Percentiles rank a stretch among this genome's conserved stretches.
These are phyloP conservation scores for Populus hybrid DNA, from an alignment of 441 rosid genomes.

Conservation along the genomic window DNA sequence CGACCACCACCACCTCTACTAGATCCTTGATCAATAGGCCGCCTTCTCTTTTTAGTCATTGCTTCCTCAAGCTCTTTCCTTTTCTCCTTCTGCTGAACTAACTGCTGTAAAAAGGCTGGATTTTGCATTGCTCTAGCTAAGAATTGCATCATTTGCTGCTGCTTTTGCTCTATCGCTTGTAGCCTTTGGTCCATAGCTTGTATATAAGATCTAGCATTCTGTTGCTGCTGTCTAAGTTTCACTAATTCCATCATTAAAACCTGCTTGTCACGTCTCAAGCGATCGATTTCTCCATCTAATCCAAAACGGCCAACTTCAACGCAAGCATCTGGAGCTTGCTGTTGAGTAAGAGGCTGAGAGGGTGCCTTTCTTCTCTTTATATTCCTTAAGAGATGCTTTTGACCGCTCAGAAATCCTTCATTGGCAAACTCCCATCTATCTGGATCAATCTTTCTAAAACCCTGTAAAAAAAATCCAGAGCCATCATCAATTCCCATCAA, in stretches of 20 bases:
- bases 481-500: background rate
- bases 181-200: conserved; percentile 70
- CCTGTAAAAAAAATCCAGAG: conserved; percentile 35
- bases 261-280: conserved; percentile 62
- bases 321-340: conserved; percentile 40
- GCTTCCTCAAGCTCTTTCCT: conserved; percentile 59
- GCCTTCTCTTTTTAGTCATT: conserved; percentile 49
- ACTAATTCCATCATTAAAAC: conserved; percentile 58
- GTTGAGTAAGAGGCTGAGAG: conserved; percentile 35
- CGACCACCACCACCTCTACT: background rate
- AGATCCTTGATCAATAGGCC: conserved; percentile 38
- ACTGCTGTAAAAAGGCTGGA: conserved; percentile 57
- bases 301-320: conserved; percentile 53
- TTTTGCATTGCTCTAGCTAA: conserved; percentile 66
- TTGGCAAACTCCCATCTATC: conserved; percentile 88
- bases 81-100: conserved; percentile 51
- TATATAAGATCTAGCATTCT: conserved; percentile 53
- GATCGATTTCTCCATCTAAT: conserved; percentile 41
- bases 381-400: conserved; percentile 60
- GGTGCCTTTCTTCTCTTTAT: conserved; percentile 59
- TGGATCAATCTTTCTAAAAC: conserved; percentile 82
- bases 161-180: conserved; percentile 64
- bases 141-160: conserved; percentile 87
- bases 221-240: conserved; percentile 73
- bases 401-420: conserved; percentile 73